A percentile compares a stretch with the other conserved stretches of the same genome.
Conservation (phyloP, 2,329 filamentous ascomycete species). For the Lasiodiplodia hormozganensis region DNA sequence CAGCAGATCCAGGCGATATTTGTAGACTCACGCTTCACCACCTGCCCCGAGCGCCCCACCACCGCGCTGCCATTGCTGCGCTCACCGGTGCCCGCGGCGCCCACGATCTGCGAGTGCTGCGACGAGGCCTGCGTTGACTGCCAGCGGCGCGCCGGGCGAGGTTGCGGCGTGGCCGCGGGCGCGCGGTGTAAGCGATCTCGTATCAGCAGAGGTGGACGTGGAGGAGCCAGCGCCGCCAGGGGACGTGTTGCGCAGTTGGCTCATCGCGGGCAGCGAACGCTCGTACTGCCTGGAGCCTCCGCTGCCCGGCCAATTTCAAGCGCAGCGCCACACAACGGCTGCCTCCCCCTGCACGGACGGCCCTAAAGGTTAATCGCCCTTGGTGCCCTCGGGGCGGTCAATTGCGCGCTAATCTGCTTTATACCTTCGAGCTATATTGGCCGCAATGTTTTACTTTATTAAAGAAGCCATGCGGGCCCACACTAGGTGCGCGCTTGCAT, state of each 20-base stretch:
- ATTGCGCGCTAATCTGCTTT: constrained; percentile 41
- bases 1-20: constrained; percentile 27
- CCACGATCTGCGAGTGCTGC: constrained; percentile 4
- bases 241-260: constrained; percentile 33
- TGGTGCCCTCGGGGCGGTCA: constrained; percentile 39
- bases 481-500: constrained; percentile 28
- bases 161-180: neutral
- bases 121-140: neutral
- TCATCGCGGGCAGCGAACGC: constrained; percentile 43
- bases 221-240: constrained; percentile 4
- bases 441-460: constrained; percentile 41
- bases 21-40: constrained; percentile 23
- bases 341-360: constrained; percentile 38
- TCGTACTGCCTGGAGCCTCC: constrained; percentile 12
- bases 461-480: constrained; percentile 28
- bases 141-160: neutral
- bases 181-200: constrained; percentile 26
- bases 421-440: constrained; percentile 31
- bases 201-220: constrained; percentile 18
- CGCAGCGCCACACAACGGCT: constrained; percentile 32
- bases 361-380: constrained; percentile 42
- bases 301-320: constrained; percentile 24
- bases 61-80: constrained; percentile 1
- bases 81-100: constrained; percentile 12
- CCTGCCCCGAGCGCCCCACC: constrained; percentile 18